Evolutionary conservation across 352 stramenopile species (phyloP).

Genomic region (Globisporangium barbulae): DNA sequence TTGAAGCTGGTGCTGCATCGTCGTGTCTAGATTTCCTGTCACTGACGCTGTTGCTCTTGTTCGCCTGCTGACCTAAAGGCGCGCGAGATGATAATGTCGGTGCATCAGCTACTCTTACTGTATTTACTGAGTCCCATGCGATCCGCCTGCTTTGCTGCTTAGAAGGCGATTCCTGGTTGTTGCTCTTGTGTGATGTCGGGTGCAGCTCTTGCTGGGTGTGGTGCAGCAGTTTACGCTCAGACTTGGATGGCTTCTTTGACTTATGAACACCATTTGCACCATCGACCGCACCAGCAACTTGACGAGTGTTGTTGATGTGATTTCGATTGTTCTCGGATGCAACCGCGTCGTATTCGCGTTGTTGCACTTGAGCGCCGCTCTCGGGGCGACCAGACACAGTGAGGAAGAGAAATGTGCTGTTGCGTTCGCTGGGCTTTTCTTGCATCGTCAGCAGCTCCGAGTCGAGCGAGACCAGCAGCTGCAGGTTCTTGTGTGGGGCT

Average conservation of each 20-base stretch:
- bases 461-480: constrained; percentile 61
- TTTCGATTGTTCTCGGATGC: constrained; percentile 7
- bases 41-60: not conserved
- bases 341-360: not conserved
- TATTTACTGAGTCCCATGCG: not conserved
- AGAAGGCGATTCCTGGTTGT: constrained; percentile 10
- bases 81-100: not conserved
- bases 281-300: not conserved
- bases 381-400: constrained; percentile 47
- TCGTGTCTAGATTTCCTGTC: not conserved
- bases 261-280: not conserved
- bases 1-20: not conserved
- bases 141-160: constrained; percentile 2
- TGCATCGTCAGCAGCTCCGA: constrained; percentile 65
- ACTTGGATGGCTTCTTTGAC: not conserved
- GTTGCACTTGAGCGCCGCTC: constrained; percentile 17
- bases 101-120: not conserved
- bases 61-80: not conserved
- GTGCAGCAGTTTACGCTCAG: not conserved
- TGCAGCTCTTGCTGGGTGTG: not conserved
- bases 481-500: constrained; percentile 31
- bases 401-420: constrained; percentile 46
- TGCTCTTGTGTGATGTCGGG: not conserved
- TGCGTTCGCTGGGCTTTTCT: constrained; percentile 32
- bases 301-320: not conserved